These are phyloP conservation scores for Pelargonium cotyledonis DNA, from an alignment of 441 rosid genomes.

Conservation along the genomic window DNA sequence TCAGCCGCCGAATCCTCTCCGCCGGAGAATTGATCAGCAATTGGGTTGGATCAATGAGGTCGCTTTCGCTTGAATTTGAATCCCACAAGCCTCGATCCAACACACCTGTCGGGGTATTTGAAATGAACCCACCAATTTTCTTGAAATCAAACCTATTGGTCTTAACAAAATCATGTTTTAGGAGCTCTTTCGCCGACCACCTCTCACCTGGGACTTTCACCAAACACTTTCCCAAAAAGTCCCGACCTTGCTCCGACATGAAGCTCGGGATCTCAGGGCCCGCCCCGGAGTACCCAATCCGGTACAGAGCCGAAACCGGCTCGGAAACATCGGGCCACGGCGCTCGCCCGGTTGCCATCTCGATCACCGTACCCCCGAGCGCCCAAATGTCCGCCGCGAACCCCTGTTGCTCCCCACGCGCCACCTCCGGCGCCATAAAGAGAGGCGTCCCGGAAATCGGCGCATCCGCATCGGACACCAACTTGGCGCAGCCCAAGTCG, in stretches of 20 bases:
- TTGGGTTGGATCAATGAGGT: slow-evolving; percentile 9
- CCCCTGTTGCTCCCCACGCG: slow-evolving; percentile 58
- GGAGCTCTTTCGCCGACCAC: slow-evolving; percentile 54
- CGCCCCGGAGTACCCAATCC: slow-evolving; percentile 49
- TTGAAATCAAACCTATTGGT: slow-evolving; percentile 9
- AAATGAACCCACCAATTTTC: slow-evolving; percentile 1
- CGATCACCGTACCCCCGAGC: slow-evolving; percentile 32
- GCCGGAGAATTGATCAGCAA: slow-evolving; percentile 17
- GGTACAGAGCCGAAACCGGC: slow-evolving; percentile 46
- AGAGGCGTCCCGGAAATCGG: slow-evolving; percentile 51
- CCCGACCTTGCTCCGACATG: slow-evolving; percentile 43
- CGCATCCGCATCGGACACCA: slow-evolving; percentile 16
- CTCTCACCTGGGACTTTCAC: slow-evolving; percentile 45
- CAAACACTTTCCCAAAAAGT: slow-evolving; percentile 57
- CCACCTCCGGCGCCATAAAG: slow-evolving; percentile 90
- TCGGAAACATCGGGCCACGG: slow-evolving; percentile 43
- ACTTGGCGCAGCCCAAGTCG: slow-evolving; percentile 71
- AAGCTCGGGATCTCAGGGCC: slow-evolving; percentile 46
- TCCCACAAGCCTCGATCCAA: slow-evolving; percentile 39
- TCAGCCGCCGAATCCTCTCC: slow-evolving; percentile 44
- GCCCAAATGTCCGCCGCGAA: slow-evolving; percentile 68
- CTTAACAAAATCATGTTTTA: slow-evolving; percentile 38
- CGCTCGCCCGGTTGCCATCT: slow-evolving; percentile 52
- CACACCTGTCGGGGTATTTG: slow-evolving; percentile 48
- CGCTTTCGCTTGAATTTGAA: slow-evolving; percentile 10